These are phyloP conservation scores for Lactifluus rugatus DNA, from an alignment of 768 basidiomycete genomes.

Conservation along the genomic window DNA sequence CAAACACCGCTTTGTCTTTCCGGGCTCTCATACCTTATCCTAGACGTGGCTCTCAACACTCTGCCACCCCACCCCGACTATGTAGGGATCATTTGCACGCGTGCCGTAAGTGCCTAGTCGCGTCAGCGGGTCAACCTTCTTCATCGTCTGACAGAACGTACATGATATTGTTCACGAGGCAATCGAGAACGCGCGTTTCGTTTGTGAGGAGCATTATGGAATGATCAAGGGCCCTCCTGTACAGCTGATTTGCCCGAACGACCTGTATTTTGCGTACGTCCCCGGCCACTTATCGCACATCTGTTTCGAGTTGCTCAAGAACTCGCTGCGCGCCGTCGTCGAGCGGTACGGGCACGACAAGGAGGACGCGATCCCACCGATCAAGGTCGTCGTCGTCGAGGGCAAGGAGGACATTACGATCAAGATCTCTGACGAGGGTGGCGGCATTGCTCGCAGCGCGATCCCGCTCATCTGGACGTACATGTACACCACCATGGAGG, in stretches of 20 bases:
- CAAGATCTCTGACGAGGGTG: slow-evolving; percentile 97
- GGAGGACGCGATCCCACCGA: slow-evolving; percentile 75
- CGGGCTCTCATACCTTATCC: neutral
- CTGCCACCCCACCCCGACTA: slow-evolving; percentile 84
- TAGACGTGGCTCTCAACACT: slow-evolving; percentile 91
- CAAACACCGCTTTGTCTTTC: neutral
- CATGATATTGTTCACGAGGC: slow-evolving; percentile 98
- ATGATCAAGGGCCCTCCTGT: slow-evolving; percentile 96
- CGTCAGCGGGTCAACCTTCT: neutral
- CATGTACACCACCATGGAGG: slow-evolving; percentile 85
- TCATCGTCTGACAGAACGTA: slow-evolving; percentile 49
- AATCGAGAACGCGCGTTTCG: slow-evolving; percentile 91
- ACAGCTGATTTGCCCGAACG: slow-evolving; percentile 84
- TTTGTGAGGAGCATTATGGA: slow-evolving; percentile 89
- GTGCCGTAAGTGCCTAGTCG: slow-evolving; percentile 47
- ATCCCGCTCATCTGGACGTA: slow-evolving; percentile 98
- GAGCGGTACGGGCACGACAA: slow-evolving; percentile 80
- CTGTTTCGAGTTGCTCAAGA: slow-evolving; percentile 93
- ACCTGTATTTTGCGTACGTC: slow-evolving; percentile 87
- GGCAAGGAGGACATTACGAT: slow-evolving; percentile 99
- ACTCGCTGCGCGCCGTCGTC: slow-evolving; percentile 93
- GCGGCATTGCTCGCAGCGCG: slow-evolving; percentile 81
- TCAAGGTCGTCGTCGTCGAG: slow-evolving; percentile 91
- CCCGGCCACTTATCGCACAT: slow-evolving; percentile 96
- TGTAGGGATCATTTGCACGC: slow-evolving; percentile 95